phyloP scores from a whole-genome alignment of 2,329 filamentous ascomycete genomes.

The Phyllosticta citribraziliensis region DNA sequence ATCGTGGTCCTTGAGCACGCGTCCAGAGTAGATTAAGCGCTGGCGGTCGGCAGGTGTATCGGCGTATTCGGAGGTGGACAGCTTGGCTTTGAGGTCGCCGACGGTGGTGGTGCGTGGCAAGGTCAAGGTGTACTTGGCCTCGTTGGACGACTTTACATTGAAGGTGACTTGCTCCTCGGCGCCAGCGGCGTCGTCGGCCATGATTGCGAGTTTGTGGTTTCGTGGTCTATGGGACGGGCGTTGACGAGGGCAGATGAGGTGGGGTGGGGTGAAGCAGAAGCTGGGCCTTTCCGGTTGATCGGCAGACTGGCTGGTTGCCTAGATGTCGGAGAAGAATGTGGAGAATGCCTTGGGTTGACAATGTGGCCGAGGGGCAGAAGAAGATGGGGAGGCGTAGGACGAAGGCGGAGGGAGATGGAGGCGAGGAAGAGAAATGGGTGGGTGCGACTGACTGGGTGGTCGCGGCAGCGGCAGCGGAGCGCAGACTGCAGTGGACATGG shows the following conservation, averaged over 20 bases:
- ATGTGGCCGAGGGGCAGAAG: not conserved
- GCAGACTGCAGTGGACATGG: no score
- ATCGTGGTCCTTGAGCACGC: constrained; percentile 92
- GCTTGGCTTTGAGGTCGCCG: constrained; percentile 79
- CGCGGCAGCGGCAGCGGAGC: no score
- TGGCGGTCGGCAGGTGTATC: constrained; percentile 81
- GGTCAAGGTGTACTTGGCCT: constrained; percentile 74
- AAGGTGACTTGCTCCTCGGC: constrained; percentile 76
- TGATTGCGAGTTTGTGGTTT: constrained; percentile 25
- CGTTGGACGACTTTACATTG: constrained; percentile 94
- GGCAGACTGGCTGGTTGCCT: not conserved
- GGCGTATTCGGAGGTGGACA: constrained; percentile 71
- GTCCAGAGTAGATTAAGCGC: constrained; percentile 92
- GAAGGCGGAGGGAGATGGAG: not conserved
- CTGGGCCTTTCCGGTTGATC: not conserved
- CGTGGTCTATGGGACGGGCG: not conserved
- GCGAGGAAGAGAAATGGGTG: not conserved
- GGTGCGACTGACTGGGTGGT: no score
- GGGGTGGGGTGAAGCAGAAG: not conserved
- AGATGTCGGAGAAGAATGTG: not conserved
- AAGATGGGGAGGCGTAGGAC: not conserved
- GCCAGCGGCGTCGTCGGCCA: constrained; percentile 56
- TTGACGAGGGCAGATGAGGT: constrained; percentile 5
- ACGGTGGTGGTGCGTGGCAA: constrained; percentile 69
- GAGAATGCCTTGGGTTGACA: not conserved